These are phyloP conservation scores for Thermothelomyces thermophilus DNA, from an alignment of 2,329 filamentous ascomycete species.

Conservation along the genomic window DNA sequence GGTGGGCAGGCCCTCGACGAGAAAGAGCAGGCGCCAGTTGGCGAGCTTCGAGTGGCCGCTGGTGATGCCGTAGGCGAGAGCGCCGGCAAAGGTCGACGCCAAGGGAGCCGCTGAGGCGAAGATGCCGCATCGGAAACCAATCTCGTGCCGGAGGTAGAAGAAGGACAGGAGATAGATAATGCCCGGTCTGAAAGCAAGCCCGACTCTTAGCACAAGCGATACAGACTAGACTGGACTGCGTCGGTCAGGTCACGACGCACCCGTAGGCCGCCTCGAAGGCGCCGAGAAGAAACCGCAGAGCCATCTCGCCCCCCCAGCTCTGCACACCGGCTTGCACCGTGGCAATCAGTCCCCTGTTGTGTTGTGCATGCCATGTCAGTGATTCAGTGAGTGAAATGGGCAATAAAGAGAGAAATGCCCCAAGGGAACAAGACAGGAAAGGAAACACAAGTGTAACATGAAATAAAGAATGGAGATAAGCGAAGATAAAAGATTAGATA, in stretches of 20 bases:
- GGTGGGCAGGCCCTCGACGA: slow-evolving; percentile 59
- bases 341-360: not conserved
- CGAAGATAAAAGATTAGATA: too few species aligned
- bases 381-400: too few species aligned
- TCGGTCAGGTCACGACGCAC: not conserved
- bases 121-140: slow-evolving; percentile 59
- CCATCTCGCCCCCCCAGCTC: slow-evolving; percentile 1
- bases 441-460: too few species aligned
- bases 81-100: slow-evolving; percentile 60
- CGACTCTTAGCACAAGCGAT: slow-evolving; percentile 34
- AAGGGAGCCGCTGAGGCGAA: slow-evolving; percentile 63
- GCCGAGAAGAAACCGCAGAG: not conserved
- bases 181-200: slow-evolving; percentile 33
- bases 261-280: not conserved
- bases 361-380: slow-evolving; percentile 1
- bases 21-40: slow-evolving; percentile 59
- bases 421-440: too few species aligned
- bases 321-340: not conserved
- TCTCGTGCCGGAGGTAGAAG: slow-evolving; percentile 47
- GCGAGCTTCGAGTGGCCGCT: slow-evolving; percentile 48
- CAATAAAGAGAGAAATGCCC: too few species aligned
- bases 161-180: slow-evolving; percentile 40
- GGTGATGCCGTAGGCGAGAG: slow-evolving; percentile 59
- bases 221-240: slow-evolving; percentile 36
- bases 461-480: too few species aligned